Conservation (phyloP, 768 basidiomycete genomes). For the Leccinum subtestaceum region DNA sequence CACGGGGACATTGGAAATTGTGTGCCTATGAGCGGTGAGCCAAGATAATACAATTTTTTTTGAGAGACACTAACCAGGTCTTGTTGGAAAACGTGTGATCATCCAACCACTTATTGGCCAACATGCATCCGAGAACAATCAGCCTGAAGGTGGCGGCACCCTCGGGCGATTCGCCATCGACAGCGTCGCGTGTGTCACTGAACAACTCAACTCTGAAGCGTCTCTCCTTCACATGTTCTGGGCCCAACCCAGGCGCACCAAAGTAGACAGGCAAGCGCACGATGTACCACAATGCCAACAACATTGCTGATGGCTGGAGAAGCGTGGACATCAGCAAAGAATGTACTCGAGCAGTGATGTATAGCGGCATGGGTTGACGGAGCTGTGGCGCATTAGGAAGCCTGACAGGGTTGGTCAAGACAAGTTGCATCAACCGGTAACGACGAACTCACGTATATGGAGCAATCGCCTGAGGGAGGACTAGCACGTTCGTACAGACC, state of each 20-base stretch:
- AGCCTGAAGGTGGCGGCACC: conserved; percentile 67
- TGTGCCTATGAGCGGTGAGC: conserved; percentile 52
- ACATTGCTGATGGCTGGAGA: conserved; percentile 76
- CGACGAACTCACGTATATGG: conserved; percentile 50
- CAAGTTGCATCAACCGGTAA: not conserved
- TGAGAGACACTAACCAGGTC: conserved; percentile 59
- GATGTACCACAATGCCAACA: conserved; percentile 82
- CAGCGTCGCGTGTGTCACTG: conserved; percentile 42
- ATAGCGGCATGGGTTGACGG: conserved; percentile 40
- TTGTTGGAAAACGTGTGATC: conserved; percentile 89
- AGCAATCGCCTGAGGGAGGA: conserved; percentile 52
- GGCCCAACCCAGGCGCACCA: conserved; percentile 46
- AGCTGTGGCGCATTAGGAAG: conserved; percentile 31
- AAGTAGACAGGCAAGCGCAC: conserved; percentile 71
- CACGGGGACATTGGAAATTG: conserved; percentile 74
- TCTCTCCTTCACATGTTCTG: conserved; percentile 56
- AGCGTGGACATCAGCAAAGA: conserved; percentile 75
- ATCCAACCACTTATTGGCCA: conserved; percentile 86
- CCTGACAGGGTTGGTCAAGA: conserved; percentile 18
- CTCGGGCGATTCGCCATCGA: conserved; percentile 50
- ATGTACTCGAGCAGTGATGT: conserved; percentile 60
- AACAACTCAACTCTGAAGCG: conserved; percentile 65
- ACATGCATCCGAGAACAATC: conserved; percentile 77
- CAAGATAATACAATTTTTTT: not conserved
- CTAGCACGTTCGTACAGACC: conserved; percentile 70